Conservation (phyloP, 2,329 filamentous ascomycete species). For the Neonectria coccinea region DNA sequence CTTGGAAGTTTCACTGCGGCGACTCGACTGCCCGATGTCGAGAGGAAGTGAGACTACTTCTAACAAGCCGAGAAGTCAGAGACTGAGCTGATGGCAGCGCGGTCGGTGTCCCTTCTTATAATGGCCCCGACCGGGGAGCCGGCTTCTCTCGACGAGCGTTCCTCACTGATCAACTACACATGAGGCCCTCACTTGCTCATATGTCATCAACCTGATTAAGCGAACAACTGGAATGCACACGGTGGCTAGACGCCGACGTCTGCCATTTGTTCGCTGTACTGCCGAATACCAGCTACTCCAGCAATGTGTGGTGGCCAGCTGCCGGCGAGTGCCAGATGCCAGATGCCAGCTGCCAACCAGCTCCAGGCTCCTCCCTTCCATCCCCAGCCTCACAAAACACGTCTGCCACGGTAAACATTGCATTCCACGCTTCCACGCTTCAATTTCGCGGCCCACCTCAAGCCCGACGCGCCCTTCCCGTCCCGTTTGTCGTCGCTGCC, state of each 20-base stretch:
- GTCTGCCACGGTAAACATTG: constrained; percentile 46
- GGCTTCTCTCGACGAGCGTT: not conserved
- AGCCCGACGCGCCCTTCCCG: constrained; percentile 31
- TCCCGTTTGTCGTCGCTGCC: constrained; percentile 35
- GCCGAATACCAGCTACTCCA: not conserved
- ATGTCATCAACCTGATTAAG: not conserved
- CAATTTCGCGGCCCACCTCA: constrained; percentile 11
- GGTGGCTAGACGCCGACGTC: constrained; percentile 32
- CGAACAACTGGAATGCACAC: constrained; percentile 45
- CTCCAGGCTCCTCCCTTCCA: constrained; percentile 38
- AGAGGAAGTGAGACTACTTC: not conserved
- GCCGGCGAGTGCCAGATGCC: constrained; percentile 40
- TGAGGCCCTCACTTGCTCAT: not conserved
- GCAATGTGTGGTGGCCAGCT: constrained; percentile 31
- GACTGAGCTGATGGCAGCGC: not conserved
- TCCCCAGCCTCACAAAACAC: constrained; percentile 43
- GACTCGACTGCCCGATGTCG: not conserved
- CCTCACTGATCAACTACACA: not conserved
- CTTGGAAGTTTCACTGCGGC: no score
- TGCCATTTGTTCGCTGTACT: constrained; percentile 27
- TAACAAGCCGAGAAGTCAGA: not conserved
- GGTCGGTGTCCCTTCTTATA: not conserved
- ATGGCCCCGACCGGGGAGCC: not conserved
- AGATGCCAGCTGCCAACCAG: constrained; percentile 30
- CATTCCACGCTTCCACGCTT: constrained; percentile 44